phyloP scores from a whole-genome alignment of 169 alveolate species.

The Plasmodium vivax region DNA sequence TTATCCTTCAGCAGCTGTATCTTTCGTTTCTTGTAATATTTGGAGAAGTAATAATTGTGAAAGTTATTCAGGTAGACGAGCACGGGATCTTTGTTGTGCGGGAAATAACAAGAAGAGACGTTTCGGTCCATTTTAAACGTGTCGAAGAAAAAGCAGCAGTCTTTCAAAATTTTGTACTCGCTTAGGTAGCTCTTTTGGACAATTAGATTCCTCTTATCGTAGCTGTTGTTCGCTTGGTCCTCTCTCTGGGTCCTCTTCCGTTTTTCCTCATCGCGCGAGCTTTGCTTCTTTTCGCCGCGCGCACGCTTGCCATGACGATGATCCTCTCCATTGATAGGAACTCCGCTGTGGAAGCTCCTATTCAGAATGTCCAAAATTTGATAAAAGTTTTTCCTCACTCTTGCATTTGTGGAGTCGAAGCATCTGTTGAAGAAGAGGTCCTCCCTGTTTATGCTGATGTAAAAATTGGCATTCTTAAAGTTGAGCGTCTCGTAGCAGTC shows the following conservation, averaged over 20 bases:
- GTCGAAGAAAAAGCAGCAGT: slow-evolving; percentile 62
- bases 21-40: slow-evolving; percentile 64
- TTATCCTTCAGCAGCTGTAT: slow-evolving; percentile 40
- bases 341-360: not conserved
- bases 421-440: slow-evolving; percentile 60
- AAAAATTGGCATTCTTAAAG: slow-evolving; percentile 19
- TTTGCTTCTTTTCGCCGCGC: not conserved
- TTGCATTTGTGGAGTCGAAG: not conserved
- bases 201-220: not conserved
- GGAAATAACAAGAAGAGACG: slow-evolving; percentile 59
- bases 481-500: slow-evolving; percentile 25
- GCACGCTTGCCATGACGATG: not conserved
- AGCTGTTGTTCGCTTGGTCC: not conserved
- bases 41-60: slow-evolving; percentile 66
- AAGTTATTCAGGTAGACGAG: slow-evolving; percentile 59
- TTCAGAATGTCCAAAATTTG: slow-evolving; percentile 28
- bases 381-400: slow-evolving; percentile 31
- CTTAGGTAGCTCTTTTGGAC: slow-evolving; percentile 66
- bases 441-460: slow-evolving; percentile 63
- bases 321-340: not conserved
- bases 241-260: not conserved
- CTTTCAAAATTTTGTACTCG: slow-evolving; percentile 68
- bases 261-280: not conserved
- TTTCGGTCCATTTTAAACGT: slow-evolving; percentile 71
- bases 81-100: slow-evolving; percentile 63